phyloP scores from a whole-genome alignment of 2,329 filamentous ascomycete species.

The Sclerotinia subarctica region DNA sequence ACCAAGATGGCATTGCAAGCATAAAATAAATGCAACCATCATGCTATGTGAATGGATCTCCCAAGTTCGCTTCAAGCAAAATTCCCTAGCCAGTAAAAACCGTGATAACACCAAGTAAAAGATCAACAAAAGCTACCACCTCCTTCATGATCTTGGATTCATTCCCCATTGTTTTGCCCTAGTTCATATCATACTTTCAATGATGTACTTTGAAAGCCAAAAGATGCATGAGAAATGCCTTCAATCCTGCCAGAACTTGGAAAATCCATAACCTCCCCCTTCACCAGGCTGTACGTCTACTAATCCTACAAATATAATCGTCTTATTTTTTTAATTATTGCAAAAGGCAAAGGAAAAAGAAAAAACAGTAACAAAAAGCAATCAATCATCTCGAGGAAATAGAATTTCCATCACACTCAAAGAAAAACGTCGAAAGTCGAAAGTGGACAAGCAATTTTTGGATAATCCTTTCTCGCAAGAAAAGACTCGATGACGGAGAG shows the following conservation, averaged over 20 bases:
- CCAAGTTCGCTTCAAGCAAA: neutral
- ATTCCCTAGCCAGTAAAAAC: neutral
- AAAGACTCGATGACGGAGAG: neutral
- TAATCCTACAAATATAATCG: neutral
- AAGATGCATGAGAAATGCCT: neutral
- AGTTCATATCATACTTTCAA: neutral
- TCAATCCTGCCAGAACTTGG: conserved; percentile 8
- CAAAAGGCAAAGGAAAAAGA: neutral
- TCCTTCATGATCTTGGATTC: neutral
- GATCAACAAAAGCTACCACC: neutral
- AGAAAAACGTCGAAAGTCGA: conserved; percentile 9
- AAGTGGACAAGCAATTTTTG: conserved; percentile 8
- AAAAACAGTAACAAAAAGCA: neutral
- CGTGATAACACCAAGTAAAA: neutral
- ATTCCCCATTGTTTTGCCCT: neutral
- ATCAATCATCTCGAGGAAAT: conserved; percentile 6
- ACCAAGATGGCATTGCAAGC: neutral
- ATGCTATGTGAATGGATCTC: neutral
- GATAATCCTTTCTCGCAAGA: conserved; percentile 1
- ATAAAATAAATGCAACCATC: neutral
- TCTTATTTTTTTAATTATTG: conserved; percentile 6
- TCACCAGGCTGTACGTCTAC: neutral
- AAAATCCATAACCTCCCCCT: neutral
- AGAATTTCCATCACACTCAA: conserved; percentile 11
- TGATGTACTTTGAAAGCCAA: neutral